Conservation (phyloP, 2,329 filamentous ascomycete genomes). For the Fusarium sp. region DNA sequence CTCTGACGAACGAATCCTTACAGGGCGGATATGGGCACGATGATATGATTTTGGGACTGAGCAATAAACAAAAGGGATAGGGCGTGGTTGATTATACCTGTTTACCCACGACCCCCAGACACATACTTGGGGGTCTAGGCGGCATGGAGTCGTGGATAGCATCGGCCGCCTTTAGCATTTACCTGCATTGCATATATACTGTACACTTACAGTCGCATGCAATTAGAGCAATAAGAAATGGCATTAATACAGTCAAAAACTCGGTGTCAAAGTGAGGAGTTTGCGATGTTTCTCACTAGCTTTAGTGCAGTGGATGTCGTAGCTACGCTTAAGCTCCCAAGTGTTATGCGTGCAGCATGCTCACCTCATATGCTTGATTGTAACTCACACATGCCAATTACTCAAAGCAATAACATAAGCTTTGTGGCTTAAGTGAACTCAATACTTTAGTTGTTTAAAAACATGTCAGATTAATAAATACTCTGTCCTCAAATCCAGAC, state of each 20-base stretch:
- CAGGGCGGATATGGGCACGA: constrained; percentile 25
- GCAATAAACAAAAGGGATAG: constrained; percentile 34
- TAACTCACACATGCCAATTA: neutral
- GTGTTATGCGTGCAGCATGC: neutral
- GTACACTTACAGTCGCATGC: constrained; percentile 15
- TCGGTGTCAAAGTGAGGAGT: neutral
- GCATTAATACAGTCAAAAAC: constrained; percentile 22
- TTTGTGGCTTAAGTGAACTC: neutral
- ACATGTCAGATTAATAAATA: neutral
- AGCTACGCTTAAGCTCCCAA: neutral
- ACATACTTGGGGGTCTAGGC: constrained; percentile 33
- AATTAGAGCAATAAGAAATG: constrained; percentile 33
- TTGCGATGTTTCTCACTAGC: neutral
- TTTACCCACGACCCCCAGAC: constrained; percentile 23
- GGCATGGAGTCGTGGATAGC: constrained; percentile 36
- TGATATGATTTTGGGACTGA: constrained; percentile 40
- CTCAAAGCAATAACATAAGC: neutral
- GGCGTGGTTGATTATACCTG: constrained; percentile 35
- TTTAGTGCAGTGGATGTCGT: neutral
- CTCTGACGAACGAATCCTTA: constrained; percentile 5
- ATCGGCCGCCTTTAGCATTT: constrained; percentile 32
- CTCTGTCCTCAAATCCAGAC: neutral
- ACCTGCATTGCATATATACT: constrained; percentile 40
- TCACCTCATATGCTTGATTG: constrained; percentile 1
- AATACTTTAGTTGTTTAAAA: neutral